A percentile compares a stretch with the other conserved stretches of the same genome.
phyloP scores from a whole-genome alignment of 805 yeast genomes.

The Millerozyma miso region DNA sequence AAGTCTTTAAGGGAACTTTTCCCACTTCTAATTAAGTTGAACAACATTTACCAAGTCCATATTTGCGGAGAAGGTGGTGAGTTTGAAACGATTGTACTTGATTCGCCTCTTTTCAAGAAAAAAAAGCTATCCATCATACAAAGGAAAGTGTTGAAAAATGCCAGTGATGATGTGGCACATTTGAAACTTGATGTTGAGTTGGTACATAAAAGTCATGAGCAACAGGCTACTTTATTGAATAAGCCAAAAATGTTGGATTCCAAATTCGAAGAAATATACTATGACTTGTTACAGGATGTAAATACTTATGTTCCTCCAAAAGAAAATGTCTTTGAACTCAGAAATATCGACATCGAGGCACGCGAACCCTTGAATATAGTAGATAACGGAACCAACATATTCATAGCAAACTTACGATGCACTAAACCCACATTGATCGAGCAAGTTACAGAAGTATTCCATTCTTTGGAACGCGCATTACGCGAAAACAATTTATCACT shows the following conservation, averaged over 20 bases:
- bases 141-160: conserved; percentile 39
- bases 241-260: conserved; percentile 40
- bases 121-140: conserved; percentile 44
- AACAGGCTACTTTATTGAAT: conserved; percentile 8
- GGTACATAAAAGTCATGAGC: conserved; percentile 33
- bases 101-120: conserved; percentile 75
- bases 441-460: conserved; percentile 51
- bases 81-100: conserved; percentile 88
- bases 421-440: conserved; percentile 13
- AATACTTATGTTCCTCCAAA: not conserved
- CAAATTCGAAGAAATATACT: conserved; percentile 34
- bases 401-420: conserved; percentile 28
- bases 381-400: conserved; percentile 10
- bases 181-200: conserved; percentile 50
- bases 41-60: conserved; percentile 72
- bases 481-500: conserved; percentile 24
- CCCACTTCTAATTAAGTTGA: conserved; percentile 54
- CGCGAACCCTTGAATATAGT: not conserved
- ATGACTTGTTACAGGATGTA: conserved; percentile 3
- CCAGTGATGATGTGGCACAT: conserved; percentile 69
- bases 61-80: conserved; percentile 99
- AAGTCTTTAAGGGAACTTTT: conserved; percentile 57
- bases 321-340: not conserved
- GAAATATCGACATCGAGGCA: not conserved
- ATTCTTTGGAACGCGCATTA: conserved; percentile 35